Conservation (phyloP, 73 alveolate genomes). For the Diophrys sp. region DNA sequence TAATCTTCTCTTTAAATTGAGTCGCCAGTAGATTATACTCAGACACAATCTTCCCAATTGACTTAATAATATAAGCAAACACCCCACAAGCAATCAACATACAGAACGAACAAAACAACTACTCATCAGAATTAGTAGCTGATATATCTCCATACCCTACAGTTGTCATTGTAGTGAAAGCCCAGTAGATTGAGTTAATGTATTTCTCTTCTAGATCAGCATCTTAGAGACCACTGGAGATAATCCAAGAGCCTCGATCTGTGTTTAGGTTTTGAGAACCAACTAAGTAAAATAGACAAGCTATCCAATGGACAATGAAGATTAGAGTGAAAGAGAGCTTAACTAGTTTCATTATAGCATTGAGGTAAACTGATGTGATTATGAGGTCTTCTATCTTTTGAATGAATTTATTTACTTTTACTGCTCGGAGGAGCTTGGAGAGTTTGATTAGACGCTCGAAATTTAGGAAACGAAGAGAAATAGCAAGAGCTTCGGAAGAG, state of each 20-base stretch:
- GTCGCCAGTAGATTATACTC: slow-evolving; percentile 41
- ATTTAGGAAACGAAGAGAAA: slow-evolving; percentile 60
- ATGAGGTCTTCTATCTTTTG: slow-evolving; percentile 70
- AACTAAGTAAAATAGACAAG: slow-evolving; percentile 21
- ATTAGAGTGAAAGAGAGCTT: slow-evolving; percentile 61
- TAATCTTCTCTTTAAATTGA: slow-evolving; percentile 35
- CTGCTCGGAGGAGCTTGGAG: slow-evolving; percentile 52
- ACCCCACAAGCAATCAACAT: slow-evolving; percentile 72
- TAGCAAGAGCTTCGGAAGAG: too few relatives aligned
- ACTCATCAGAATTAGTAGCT: slow-evolving; percentile 51
- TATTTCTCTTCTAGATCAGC: slow-evolving; percentile 27
- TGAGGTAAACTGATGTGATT: slow-evolving; percentile 54
- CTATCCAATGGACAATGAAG: slow-evolving; percentile 41
- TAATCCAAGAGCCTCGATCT: too few relatives aligned
- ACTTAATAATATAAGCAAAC: slow-evolving; percentile 59
- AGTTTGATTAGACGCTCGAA: slow-evolving; percentile 60
- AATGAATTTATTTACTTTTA: slow-evolving; percentile 54
- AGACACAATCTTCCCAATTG: slow-evolving; percentile 47
- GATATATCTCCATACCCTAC: slow-evolving; percentile 65
- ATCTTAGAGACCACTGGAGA: slow-evolving; percentile 10
- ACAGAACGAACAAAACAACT: slow-evolving; percentile 50
- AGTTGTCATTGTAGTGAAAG: slow-evolving; percentile 71
- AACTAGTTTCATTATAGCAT: slow-evolving; percentile 57
- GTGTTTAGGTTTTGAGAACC: slow-evolving; percentile 9
- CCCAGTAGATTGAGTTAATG: slow-evolving; percentile 52